phyloP scores from a whole-genome alignment of 805 yeast species.

The Cyberlindnera bimundalis region DNA sequence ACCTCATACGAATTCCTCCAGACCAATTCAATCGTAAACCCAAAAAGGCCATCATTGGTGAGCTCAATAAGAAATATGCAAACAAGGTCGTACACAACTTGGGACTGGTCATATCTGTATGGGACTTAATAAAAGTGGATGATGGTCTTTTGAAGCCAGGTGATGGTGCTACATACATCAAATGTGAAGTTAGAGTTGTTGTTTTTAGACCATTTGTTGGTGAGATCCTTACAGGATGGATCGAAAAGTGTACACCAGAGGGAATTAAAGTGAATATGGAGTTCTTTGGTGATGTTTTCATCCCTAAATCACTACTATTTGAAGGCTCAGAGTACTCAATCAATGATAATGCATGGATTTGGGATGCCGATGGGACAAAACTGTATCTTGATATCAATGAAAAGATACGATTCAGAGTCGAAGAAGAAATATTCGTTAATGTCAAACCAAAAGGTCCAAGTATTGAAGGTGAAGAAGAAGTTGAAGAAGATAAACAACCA shows the following conservation, averaged over 20 bases:
- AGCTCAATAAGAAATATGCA: conserved; percentile 78
- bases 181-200: conserved; percentile 67
- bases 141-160: conserved; percentile 93
- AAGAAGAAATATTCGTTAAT: conserved; percentile 81
- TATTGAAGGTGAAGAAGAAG: conserved; percentile 28
- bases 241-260: conserved; percentile 79
- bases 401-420: conserved; percentile 86
- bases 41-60: conserved; percentile 69
- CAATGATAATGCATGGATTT: conserved; percentile 92
- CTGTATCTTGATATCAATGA: conserved; percentile 88
- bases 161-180: conserved; percentile 84
- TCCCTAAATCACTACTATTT: conserved; percentile 79
- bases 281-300: conserved; percentile 87
- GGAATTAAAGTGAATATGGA: conserved; percentile 83
- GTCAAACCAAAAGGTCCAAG: conserved; percentile 74
- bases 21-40: conserved; percentile 73
- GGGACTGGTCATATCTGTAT: conserved; percentile 81
- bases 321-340: conserved; percentile 66
- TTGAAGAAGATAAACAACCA: conserved; percentile 46
- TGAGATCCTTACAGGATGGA: conserved; percentile 90
- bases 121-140: conserved; percentile 77
- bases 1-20: conserved; percentile 86
- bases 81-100: conserved; percentile 80
- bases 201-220: conserved; percentile 95
- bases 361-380: conserved; percentile 74